Conservation (phyloP, 2,329 filamentous ascomycete genomes). For the Hypoxylon sp. region DNA sequence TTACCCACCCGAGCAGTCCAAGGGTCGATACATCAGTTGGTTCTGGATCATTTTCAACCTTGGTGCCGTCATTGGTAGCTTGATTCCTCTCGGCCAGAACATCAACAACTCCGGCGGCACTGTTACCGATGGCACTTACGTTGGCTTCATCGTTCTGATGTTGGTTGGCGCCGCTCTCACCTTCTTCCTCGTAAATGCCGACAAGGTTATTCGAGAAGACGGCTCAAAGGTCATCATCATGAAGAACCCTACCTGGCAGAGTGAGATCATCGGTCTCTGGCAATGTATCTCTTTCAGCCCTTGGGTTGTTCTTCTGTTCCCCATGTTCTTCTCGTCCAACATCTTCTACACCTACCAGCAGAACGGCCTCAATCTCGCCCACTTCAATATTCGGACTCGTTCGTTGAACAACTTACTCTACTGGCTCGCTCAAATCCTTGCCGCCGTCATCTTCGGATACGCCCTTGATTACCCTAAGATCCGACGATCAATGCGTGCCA, state of each 20-base stretch:
- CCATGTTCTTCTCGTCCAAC: constrained; percentile 85
- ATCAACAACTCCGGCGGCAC: constrained; percentile 67
- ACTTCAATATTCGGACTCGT: constrained; percentile 79
- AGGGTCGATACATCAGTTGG: constrained; percentile 89
- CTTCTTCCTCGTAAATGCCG: constrained; percentile 74
- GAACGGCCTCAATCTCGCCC: constrained; percentile 77
- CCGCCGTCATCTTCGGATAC: constrained; percentile 76
- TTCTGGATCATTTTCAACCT: constrained; percentile 98
- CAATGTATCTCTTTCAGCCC: constrained; percentile 74
- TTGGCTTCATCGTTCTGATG: constrained; percentile 82
- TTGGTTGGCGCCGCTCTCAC: constrained; percentile 74
- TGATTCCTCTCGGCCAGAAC: constrained; percentile 82
- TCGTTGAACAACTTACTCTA: constrained; percentile 80
- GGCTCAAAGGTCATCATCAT: constrained; percentile 79
- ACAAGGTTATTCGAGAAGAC: constrained; percentile 76
- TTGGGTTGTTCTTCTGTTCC: constrained; percentile 80
- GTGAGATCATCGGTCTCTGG: constrained; percentile 77
- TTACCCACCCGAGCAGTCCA: constrained; percentile 84
- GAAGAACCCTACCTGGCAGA: constrained; percentile 82
- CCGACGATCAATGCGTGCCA: constrained; percentile 74
- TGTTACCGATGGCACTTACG: constrained; percentile 78
- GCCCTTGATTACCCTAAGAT: constrained; percentile 71
- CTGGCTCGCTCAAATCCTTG: constrained; percentile 80
- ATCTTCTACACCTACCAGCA: constrained; percentile 87
- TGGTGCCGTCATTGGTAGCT: constrained; percentile 87